phyloP scores from a whole-genome alignment of 352 stramenopile genomes.

The Pythium periplocum region DNA sequence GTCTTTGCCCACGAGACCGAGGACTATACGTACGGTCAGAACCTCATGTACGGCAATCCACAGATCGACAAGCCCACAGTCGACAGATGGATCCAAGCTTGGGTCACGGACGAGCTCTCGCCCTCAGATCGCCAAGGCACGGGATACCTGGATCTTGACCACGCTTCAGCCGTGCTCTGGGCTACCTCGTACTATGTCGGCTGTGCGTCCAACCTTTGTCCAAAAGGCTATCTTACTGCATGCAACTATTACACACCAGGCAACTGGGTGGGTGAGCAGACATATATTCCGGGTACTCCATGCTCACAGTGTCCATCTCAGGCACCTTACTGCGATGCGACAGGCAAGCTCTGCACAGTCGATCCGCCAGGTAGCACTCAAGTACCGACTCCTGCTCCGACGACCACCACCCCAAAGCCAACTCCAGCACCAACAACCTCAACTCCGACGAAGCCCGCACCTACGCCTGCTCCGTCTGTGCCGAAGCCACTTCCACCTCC shows the following conservation, averaged over 20 bases:
- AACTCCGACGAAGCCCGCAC: too few species aligned
- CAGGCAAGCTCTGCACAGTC: slow-evolving; percentile 25
- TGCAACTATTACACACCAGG: slow-evolving; percentile 35
- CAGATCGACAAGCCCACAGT: slow-evolving; percentile 19
- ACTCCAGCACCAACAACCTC: slow-evolving; percentile 6
- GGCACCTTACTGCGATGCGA: slow-evolving; percentile 24
- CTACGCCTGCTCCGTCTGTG: too few species aligned
- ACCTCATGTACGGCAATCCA: slow-evolving; percentile 29
- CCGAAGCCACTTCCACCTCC: too few species aligned
- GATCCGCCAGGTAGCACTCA: slow-evolving; percentile 6
- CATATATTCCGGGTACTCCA: slow-evolving; percentile 24
- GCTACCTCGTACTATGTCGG: slow-evolving; percentile 31
- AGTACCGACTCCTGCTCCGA: slow-evolving; percentile 5
- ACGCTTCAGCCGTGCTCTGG: slow-evolving; percentile 34
- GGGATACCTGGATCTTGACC: slow-evolving; percentile 30
- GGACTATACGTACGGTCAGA: slow-evolving; percentile 32
- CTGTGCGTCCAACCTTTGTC: slow-evolving; percentile 30
- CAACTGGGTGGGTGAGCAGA: slow-evolving; percentile 28
- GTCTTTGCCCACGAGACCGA: slow-evolving; percentile 35
- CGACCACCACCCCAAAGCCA: slow-evolving; percentile 4
- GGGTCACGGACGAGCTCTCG: slow-evolving; percentile 31
- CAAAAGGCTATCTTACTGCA: slow-evolving; percentile 27
- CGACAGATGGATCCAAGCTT: slow-evolving; percentile 26
- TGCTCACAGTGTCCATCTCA: slow-evolving; percentile 29
- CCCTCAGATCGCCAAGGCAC: slow-evolving; percentile 17